Conservation (phyloP, 805 yeast genomes). For the Ogataea sp. region DNA sequence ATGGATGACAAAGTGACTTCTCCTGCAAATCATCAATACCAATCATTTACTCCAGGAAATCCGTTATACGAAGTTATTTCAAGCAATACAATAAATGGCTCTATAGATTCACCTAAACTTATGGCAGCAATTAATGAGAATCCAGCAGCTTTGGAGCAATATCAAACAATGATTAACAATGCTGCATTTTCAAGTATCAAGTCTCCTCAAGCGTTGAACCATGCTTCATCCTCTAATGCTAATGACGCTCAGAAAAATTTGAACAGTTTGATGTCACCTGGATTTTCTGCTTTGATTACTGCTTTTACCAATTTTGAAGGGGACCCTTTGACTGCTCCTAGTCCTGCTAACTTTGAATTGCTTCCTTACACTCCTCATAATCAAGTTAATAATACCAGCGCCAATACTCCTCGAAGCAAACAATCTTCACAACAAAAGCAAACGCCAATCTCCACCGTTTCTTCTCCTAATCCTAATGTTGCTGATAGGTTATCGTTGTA, state of each 20-base stretch:
- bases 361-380: constrained; percentile 1
- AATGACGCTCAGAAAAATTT: not conserved
- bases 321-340: constrained; percentile 10
- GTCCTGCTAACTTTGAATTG: constrained; percentile 17
- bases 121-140: constrained; percentile 14
- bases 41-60: constrained; percentile 12
- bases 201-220: constrained; percentile 6
- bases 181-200: constrained; percentile 10
- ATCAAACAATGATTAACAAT: constrained; percentile 10
- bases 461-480: not conserved
- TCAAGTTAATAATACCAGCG: not conserved
- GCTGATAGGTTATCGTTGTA: not conserved
- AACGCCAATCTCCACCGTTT: not conserved
- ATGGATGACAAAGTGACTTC: constrained; percentile 1
- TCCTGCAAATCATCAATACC: not conserved
- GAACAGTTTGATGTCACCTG: constrained; percentile 12
- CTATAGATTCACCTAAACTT: constrained; percentile 17
- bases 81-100: constrained; percentile 12
- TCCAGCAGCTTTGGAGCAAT: constrained; percentile 17
- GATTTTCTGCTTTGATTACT: constrained; percentile 17
- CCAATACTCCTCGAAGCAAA: not conserved
- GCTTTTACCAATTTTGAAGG: constrained; percentile 22
- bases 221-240: too few relatives aligned
- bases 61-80: constrained; percentile 15
- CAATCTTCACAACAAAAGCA: not conserved